A percentile compares a stretch with the other conserved stretches of the same genome.
Evolutionary conservation across 2,329 filamentous ascomycete species (phyloP).

Genomic region (Colletotrichum tamarilloi): DNA sequence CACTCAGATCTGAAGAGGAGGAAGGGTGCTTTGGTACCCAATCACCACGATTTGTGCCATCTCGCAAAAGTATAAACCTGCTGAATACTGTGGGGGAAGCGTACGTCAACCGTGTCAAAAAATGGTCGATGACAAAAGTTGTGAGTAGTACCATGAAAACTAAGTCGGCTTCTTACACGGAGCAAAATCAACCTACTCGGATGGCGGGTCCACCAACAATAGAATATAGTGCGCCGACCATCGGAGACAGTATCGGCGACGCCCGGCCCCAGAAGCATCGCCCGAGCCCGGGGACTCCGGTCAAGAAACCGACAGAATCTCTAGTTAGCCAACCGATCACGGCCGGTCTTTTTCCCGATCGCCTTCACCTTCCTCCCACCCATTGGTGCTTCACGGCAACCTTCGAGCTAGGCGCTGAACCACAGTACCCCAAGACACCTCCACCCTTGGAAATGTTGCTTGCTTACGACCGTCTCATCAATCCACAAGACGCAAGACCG

Average conservation of each 20-base stretch:
- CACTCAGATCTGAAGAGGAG: neutral
- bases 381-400: neutral
- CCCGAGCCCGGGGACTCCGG: neutral
- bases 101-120: neutral
- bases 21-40: conserved; percentile 16
- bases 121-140: neutral
- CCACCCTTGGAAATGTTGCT: neutral
- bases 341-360: conserved; percentile 1
- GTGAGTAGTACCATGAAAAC: neutral
- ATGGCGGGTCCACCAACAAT: neutral
- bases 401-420: neutral
- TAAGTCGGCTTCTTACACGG: neutral
- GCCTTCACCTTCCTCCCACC: neutral
- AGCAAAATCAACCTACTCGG: neutral
- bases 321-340: neutral
- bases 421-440: neutral
- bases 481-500: neutral
- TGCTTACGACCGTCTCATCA: neutral
- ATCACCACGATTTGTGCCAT: conserved; percentile 32
- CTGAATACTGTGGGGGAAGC: neutral
- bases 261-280: conserved; percentile 5
- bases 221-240: conserved; percentile 7
- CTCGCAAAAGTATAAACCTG: neutral
- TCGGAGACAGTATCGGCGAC: conserved; percentile 5
- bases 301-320: neutral